These are phyloP conservation scores for Grammothele lineata DNA, from an alignment of 768 basidiomycete species.

Conservation along the genomic window DNA sequence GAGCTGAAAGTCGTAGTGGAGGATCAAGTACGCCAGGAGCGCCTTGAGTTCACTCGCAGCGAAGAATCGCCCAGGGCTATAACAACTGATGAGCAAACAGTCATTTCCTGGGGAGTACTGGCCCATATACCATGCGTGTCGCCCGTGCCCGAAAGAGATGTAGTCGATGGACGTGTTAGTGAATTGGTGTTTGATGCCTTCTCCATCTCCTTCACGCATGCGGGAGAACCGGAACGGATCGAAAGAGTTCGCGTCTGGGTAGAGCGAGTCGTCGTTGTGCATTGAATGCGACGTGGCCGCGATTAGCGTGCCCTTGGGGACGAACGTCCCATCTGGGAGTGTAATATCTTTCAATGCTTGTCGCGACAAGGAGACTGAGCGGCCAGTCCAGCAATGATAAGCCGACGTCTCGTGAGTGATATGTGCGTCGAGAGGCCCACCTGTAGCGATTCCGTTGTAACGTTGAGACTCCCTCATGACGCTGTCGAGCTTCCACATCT, in stretches of 20 bases:
- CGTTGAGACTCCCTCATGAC: slow-evolving; percentile 32
- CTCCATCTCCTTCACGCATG: slow-evolving; percentile 13
- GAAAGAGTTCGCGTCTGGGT: slow-evolving; percentile 31
- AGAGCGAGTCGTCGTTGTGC: slow-evolving; percentile 29
- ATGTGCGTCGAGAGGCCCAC: slow-evolving; percentile 8
- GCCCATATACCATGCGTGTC: slow-evolving; percentile 13
- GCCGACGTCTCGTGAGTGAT: not conserved
- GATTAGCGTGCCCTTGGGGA: slow-evolving; percentile 37
- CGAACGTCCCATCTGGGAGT: slow-evolving; percentile 39
- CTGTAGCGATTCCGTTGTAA: slow-evolving; percentile 11
- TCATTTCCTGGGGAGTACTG: not conserved
- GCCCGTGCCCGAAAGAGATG: slow-evolving; percentile 14
- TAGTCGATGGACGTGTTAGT: slow-evolving; percentile 8
- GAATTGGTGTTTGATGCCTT: slow-evolving; percentile 11
- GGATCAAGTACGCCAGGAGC: not conserved
- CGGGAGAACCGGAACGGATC: slow-evolving; percentile 39
- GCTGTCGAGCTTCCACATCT: slow-evolving; percentile 31
- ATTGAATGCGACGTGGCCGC: slow-evolving; percentile 24
- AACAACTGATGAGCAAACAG: not conserved
- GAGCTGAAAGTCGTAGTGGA: slow-evolving; percentile 1
- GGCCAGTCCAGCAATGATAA: not conserved
- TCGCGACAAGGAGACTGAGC: slow-evolving; percentile 27
- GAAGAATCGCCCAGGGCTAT: not conserved
- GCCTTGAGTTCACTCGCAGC: not conserved
- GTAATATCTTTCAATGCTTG: slow-evolving; percentile 35